phyloP scores from a whole-genome alignment of 768 basidiomycete genomes.

The Cubamyces lactineus region DNA sequence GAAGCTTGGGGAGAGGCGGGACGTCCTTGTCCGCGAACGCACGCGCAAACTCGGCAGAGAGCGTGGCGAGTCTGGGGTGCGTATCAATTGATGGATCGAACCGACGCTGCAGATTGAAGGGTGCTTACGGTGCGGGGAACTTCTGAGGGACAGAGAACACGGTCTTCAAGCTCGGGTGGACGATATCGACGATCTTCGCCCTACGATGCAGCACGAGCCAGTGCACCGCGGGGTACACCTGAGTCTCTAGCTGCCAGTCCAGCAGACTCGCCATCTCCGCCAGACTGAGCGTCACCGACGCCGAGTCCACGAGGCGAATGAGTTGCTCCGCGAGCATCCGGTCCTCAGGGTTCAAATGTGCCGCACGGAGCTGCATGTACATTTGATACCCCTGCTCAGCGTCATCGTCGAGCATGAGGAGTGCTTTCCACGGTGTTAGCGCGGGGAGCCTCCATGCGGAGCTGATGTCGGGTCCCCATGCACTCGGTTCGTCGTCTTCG shows the following conservation, averaged over 20 bases:
- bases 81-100: too few relatives aligned
- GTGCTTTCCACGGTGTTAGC: slow-evolving; percentile 89
- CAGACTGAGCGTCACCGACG: slow-evolving; percentile 73
- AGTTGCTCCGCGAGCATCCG: slow-evolving; percentile 69
- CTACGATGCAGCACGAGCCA: slow-evolving; percentile 90
- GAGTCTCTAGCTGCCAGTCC: slow-evolving; percentile 81
- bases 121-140: slow-evolving; percentile 59
- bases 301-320: slow-evolving; percentile 73
- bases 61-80: slow-evolving; percentile 48
- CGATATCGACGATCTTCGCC: slow-evolving; percentile 86
- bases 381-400: slow-evolving; percentile 60
- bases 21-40: slow-evolving; percentile 62
- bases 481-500: slow-evolving; percentile 39
- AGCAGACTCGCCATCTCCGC: slow-evolving; percentile 79
- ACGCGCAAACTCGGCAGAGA: slow-evolving; percentile 62
- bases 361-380: slow-evolving; percentile 59
- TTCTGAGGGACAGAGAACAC: slow-evolving; percentile 76
- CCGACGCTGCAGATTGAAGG: background rate
- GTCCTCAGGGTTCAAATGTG: slow-evolving; percentile 66
- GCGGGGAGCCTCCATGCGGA: slow-evolving; percentile 75
- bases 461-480: slow-evolving; percentile 71
- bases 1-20: slow-evolving; percentile 72
- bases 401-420: slow-evolving; percentile 70
- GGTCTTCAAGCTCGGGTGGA: slow-evolving; percentile 79
- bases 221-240: slow-evolving; percentile 88